phyloP scores from a whole-genome alignment of 2,329 filamentous ascomycete species.

The Penicillium palitans region DNA sequence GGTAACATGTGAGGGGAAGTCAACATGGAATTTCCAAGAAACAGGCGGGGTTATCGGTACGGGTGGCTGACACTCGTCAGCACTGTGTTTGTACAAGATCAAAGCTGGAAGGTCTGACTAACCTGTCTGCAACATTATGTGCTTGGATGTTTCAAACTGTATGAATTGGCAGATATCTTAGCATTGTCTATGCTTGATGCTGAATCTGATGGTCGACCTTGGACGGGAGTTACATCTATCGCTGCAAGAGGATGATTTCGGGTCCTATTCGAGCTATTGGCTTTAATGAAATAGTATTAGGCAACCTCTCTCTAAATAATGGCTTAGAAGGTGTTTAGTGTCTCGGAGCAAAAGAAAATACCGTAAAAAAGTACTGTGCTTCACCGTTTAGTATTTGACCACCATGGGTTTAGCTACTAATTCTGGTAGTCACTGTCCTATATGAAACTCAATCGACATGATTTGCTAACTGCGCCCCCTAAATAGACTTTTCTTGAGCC shows the following conservation, averaged over 20 bases:
- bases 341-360: neutral
- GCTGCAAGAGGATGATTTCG: neutral
- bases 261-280: neutral
- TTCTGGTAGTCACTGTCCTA: neutral
- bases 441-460: neutral
- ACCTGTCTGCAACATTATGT: neutral
- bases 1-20: neutral
- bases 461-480: neutral
- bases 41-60: neutral
- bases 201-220: neutral
- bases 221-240: too few species aligned
- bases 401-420: neutral
- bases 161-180: neutral
- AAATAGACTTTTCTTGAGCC: too few species aligned
- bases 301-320: neutral
- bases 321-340: too few species aligned
- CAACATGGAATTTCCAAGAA: neutral
- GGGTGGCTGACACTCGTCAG: conserved; percentile 20
- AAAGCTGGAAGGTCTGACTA: neutral
- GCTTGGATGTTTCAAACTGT: neutral
- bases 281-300: neutral
- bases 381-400: neutral
- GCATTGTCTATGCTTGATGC: neutral
- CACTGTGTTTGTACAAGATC: conserved; percentile 22
- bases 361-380: neutral